Conservation (phyloP, 2,329 filamentous ascomycete species). For the Exophiala aquamarina region DNA sequence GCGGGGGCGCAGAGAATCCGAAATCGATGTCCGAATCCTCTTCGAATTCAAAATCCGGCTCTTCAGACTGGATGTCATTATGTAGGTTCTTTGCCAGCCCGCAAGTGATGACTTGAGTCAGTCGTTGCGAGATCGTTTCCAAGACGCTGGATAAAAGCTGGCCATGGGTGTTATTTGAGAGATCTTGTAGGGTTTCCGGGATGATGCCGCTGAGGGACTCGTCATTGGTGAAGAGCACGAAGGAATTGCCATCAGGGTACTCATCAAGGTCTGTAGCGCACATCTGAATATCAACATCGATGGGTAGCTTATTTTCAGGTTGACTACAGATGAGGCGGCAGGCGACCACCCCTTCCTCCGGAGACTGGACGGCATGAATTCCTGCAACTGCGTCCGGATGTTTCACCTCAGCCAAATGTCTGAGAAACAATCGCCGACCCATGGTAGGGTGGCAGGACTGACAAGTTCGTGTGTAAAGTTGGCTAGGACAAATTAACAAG, state of each 20-base stretch:
- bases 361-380: constrained; percentile 57
- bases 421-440: constrained; percentile 65
- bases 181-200: constrained; percentile 21
- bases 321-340: constrained; percentile 53
- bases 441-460: constrained; percentile 46
- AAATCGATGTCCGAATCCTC: constrained; percentile 33
- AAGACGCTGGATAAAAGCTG: constrained; percentile 26
- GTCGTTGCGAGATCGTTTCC: constrained; percentile 31
- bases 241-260: constrained; percentile 58
- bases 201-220: constrained; percentile 33
- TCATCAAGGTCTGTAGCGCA: constrained; percentile 53
- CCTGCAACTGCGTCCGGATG: constrained; percentile 12
- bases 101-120: constrained; percentile 17
- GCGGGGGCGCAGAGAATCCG: constrained; percentile 6
- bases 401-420: constrained; percentile 53
- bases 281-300: constrained; percentile 14
- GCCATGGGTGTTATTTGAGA: constrained; percentile 30
- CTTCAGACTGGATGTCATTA: constrained; percentile 33
- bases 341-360: constrained; percentile 71
- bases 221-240: constrained; percentile 47
- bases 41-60: constrained; percentile 34
- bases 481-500: too few species aligned
- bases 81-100: constrained; percentile 5
- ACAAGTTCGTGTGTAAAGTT: background rate
- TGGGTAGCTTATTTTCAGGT: constrained; percentile 3